Base-by-base conservation (phyloP, 768 basidiomycete genomes). In the Chalciporus piperatus region DNA sequence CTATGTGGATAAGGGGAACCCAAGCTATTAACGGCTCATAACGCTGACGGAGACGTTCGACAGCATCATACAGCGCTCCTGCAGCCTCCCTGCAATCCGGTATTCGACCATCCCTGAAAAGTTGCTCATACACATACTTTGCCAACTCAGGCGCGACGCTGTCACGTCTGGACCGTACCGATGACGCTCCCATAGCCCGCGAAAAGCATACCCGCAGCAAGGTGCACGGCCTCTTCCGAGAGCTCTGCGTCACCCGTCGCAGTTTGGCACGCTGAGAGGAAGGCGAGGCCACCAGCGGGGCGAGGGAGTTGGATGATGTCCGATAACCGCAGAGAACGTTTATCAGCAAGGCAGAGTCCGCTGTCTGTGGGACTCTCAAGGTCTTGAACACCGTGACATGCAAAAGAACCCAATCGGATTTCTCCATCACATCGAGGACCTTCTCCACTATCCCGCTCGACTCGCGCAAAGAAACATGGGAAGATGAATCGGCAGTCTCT, bases 191-290 rank as follows among this genome's bases (percentile, higher is more conserved):
- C 33, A 55, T 57, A 70, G 12, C 68, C 69, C 1, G 55, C 59
- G 11, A 60, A 50, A 32, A 72, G 52, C 69, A 77, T 71, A 1
- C 70, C 74, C 4, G 70, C 72, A 3, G 77, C 70, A 11, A 77
- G 56, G 60, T 77, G 76, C 3, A 76, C 55, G 0, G 63, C 66
- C 48, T 74, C 74, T 13, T 73, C 69, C 1, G 66, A 47, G 6
- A 68, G 66, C 46, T 55, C 69, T 56, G 56, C 41, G 25, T 63
- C 62, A 2, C 74, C 73, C 30, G 58, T 65, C 2, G 72, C 72
- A 7, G 71, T 76, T 46, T 78, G 67, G 51, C 76, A 78, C 6
- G 75, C 77, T 11, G 75, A 74, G 6, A 78, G 70, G 54, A 76
- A 73, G 1, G 69, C 76, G 37, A 77, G 62, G 32, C 67, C 46